Percentiles rank a stretch among this genome's conserved stretches.
phyloP scores from a whole-genome alignment of 2,329 filamentous ascomycete species.

The Sarocladium oryzae region DNA sequence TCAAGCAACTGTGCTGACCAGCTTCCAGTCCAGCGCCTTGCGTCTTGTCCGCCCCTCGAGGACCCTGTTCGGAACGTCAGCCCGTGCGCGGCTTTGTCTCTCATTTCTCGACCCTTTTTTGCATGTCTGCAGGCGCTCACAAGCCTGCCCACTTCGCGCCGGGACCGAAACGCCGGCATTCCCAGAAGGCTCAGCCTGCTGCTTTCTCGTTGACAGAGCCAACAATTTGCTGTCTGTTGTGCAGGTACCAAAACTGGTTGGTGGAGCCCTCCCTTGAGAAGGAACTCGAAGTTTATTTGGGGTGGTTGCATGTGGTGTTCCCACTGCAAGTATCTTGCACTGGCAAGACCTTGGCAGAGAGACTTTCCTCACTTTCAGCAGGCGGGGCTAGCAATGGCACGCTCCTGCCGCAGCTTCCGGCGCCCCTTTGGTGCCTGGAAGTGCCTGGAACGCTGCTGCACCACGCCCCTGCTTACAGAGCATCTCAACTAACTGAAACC shows the following conservation, averaged over 20 bases:
- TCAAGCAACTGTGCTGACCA: not conserved
- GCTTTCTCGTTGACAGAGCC: not conserved
- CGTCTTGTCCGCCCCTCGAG: not conserved
- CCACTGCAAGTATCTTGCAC: not conserved
- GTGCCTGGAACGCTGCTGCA: not conserved
- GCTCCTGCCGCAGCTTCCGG: conserved; percentile 3
- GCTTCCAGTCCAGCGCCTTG: not conserved
- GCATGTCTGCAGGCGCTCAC: no score
- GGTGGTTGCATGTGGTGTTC: not conserved
- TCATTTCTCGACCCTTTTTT: not conserved
- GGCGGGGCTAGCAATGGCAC: no score
- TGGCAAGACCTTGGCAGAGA: no score
- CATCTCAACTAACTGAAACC: not conserved
- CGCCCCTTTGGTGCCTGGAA: conserved; percentile 3
- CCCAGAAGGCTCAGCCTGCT: not conserved
- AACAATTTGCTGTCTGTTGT: not conserved
- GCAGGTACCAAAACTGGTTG: not conserved
- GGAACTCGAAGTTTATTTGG: not conserved
- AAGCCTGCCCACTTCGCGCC: not conserved
- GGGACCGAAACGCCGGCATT: not conserved
- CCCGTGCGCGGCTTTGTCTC: not conserved
- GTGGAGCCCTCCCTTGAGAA: not conserved
- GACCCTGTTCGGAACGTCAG: not conserved
- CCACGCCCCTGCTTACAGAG: not conserved
- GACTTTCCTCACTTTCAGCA: no score